Conservation (phyloP, 2,329 filamentous ascomycete species). For the Colletotrichum orchidophilum region DNA sequence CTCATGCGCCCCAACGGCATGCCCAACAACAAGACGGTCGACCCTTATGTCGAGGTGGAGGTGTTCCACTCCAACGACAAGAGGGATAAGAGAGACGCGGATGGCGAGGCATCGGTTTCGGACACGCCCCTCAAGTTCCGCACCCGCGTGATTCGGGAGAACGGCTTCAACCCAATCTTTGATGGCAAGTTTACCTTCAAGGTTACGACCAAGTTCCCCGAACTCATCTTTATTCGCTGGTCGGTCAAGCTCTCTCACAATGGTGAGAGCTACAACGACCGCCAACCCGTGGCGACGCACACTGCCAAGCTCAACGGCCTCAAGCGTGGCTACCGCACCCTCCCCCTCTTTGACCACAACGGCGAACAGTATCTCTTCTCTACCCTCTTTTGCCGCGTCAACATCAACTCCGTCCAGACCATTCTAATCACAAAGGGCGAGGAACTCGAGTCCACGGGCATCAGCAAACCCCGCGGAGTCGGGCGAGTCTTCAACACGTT, state of each 20-base stretch:
- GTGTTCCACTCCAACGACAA: slow-evolving; percentile 95
- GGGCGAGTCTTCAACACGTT: slow-evolving; percentile 62
- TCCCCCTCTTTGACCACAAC: slow-evolving; percentile 87
- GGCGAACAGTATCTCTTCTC: slow-evolving; percentile 96
- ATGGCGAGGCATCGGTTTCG: slow-evolving; percentile 56
- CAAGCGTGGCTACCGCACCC: slow-evolving; percentile 90
- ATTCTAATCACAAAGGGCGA: slow-evolving; percentile 62
- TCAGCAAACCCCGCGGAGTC: slow-evolving; percentile 65
- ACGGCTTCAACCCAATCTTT: slow-evolving; percentile 94
- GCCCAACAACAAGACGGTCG: slow-evolving; percentile 77
- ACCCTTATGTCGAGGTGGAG: slow-evolving; percentile 95
- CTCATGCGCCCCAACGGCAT: slow-evolving; percentile 84
- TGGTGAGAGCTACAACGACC: slow-evolving; percentile 73
- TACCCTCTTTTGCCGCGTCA: slow-evolving; percentile 90
- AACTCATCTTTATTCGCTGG: slow-evolving; percentile 92
- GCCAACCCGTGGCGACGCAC: slow-evolving; percentile 81
- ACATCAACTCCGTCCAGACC: slow-evolving; percentile 67
- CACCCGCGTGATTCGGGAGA: slow-evolving; percentile 83
- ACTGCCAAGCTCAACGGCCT: slow-evolving; percentile 91
- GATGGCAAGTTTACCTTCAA: slow-evolving; percentile 81
- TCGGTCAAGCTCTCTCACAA: slow-evolving; percentile 88
- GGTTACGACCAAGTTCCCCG: slow-evolving; percentile 92
- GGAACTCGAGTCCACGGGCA: slow-evolving; percentile 40
- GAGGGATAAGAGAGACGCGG: slow-evolving; percentile 82
- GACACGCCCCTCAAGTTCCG: slow-evolving; percentile 77